Evolutionary conservation across 2,329 filamentous ascomycete genomes (phyloP), one percentile per base, ranked within the genome.

Genomic region (Lachnellula suecica): DNA sequence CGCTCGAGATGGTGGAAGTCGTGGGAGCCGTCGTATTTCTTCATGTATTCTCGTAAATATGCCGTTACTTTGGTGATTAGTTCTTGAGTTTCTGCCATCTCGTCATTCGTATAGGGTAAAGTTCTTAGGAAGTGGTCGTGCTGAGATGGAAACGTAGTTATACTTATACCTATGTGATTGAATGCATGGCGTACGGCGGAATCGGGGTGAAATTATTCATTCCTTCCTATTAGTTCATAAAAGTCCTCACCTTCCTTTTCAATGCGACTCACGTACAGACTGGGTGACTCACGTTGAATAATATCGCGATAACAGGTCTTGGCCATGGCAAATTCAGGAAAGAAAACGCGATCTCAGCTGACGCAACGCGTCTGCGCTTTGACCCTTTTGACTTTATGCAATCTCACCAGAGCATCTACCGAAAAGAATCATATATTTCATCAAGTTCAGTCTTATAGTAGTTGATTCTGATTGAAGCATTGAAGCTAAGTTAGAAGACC

Each of bases 1-100:
- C 92, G 87, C 57, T 84, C 75, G 64, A 96, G 89, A 70, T 97
- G 92, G 44, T 80, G 74, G 74, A 89, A 94, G 73, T 96, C 90
- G 74, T 96, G 91, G 1, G 89, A 95, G 51, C 83, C 83, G 34
- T 49, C 29, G 31, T 47, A 51, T 4, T 50, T 35, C 17, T 34
- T 34, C 55, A 58, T 58, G 20, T 45, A 43, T 15, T 40, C 35
- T 19, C 48, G 20, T 6, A 54, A 45, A 10, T 54, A 23, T n/a
- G 24, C 38, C 15, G 23, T 43, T 10, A 51, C 41, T 23, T 43
- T 49, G 17, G 13, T 11, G 31, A 57, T 48, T 15, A 57, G 43
- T 17, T 24, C 31, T 31, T 42, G 37, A 2, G 27, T 19, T 10
- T 42, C 38, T 8, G 31, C 44, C 38, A 44, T 52, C 29, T 17